A percentile compares a stretch with the other conserved stretches of the same genome.
Evolutionary conservation across 257 asterid genomes (phyloP).

Genomic region (Cynanchum wilfordii): DNA sequence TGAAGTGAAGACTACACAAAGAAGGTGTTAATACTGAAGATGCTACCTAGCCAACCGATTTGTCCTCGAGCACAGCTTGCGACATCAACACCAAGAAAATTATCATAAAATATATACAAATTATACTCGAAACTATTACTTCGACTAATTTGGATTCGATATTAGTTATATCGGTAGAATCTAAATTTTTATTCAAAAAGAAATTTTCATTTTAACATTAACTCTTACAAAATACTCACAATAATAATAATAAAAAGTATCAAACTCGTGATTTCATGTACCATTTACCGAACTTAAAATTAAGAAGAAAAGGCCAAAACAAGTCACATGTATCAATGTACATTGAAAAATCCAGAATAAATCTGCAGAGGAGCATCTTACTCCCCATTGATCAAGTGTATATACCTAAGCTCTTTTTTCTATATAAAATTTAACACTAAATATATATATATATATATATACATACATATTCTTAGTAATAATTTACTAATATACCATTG

Average conservation of each 20-base stretch:
- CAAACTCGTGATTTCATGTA: no score
- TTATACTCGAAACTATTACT: no score
- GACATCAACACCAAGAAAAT: neutral
- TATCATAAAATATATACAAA: no score
- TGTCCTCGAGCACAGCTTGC: neutral
- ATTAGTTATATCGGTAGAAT: no score
- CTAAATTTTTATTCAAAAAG: no score
- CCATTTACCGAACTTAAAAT: no score
- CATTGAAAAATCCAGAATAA: neutral
- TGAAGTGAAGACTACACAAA: neutral
- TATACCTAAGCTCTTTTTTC: neutral
- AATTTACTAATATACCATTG: neutral
- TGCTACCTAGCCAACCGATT: neutral
- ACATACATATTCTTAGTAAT: neutral
- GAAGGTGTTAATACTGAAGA: neutral
- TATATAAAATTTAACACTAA: neutral
- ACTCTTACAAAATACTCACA: no score
- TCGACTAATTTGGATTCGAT: no score
- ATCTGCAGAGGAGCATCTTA: neutral
- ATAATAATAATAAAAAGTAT: no score
- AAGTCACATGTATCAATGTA: neutral
- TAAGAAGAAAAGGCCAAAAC: neutral
- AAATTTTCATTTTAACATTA: no score
- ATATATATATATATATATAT: neutral
- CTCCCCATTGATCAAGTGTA: neutral